Evolutionary conservation across 169 alveolate genomes (phyloP).

Genomic region (Eimeria mitis): DNA sequence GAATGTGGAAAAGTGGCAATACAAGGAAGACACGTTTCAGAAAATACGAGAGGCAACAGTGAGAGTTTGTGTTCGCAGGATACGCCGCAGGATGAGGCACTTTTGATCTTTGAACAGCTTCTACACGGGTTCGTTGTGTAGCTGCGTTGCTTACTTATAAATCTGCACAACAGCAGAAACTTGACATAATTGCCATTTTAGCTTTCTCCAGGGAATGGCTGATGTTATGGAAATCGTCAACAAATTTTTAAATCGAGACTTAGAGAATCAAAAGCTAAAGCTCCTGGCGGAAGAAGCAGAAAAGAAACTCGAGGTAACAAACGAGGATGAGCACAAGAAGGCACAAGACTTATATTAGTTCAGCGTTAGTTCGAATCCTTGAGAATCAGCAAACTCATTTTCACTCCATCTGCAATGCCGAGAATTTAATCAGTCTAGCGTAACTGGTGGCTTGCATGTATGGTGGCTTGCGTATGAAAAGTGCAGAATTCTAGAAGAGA

Average conservation of each 20-base stretch:
- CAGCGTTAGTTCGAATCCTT: not conserved
- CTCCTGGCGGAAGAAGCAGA: slow-evolving; percentile 78
- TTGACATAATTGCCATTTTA: not conserved
- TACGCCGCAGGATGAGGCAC: no score
- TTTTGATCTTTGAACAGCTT: not conserved
- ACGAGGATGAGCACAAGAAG: not conserved
- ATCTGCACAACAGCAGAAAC: not conserved
- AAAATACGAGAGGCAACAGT: slow-evolving; percentile 83
- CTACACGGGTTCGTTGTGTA: not conserved
- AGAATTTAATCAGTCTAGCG: not conserved
- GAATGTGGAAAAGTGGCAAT: slow-evolving; percentile 82
- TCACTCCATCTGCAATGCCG: not conserved
- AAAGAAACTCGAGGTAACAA: slow-evolving; percentile 69
- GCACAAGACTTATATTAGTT: not conserved
- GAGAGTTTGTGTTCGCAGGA: not conserved
- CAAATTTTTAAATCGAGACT: slow-evolving; percentile 78
- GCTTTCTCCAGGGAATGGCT: slow-evolving; percentile 70
- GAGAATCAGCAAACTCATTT: not conserved
- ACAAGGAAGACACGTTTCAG: slow-evolving; percentile 82
- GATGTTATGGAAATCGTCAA: slow-evolving; percentile 84
- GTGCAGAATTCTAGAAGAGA: slow-evolving; percentile 44
- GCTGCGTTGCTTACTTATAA: not conserved
- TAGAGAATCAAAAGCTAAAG: slow-evolving; percentile 75
- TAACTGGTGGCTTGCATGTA: not conserved
- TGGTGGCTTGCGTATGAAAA: slow-evolving; percentile 10